Evolutionary conservation across 768 basidiomycete species (phyloP).

Genomic region (Cubamyces lactineus): DNA sequence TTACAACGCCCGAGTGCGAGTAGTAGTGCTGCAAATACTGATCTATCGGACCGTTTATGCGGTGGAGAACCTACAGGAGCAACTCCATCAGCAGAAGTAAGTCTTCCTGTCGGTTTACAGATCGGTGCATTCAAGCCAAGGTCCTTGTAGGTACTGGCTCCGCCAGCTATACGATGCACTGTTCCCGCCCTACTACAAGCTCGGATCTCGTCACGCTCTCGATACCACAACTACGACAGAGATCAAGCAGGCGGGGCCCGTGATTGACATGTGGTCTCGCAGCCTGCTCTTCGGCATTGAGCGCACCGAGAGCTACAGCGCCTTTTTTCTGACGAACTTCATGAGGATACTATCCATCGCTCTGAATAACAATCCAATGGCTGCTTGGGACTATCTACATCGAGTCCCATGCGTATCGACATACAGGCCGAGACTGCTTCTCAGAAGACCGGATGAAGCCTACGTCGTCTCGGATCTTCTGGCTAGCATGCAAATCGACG

Average conservation of each 20-base stretch:
- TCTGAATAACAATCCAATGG: slow-evolving; percentile 41
- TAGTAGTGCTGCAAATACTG: slow-evolving; percentile 53
- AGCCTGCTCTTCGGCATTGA: slow-evolving; percentile 42
- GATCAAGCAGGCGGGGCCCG: slow-evolving; percentile 38
- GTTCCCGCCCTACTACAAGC: slow-evolving; percentile 48
- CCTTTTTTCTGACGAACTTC: slow-evolving; percentile 45
- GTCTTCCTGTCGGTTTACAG: not conserved
- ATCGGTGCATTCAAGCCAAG: not conserved
- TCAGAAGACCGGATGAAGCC: slow-evolving; percentile 13
- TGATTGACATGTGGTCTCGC: slow-evolving; percentile 51
- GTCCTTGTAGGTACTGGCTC: slow-evolving; percentile 46
- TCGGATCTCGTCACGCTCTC: slow-evolving; percentile 48
- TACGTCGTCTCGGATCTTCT: slow-evolving; percentile 25
- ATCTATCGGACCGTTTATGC: slow-evolving; percentile 44
- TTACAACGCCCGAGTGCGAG: slow-evolving; percentile 47
- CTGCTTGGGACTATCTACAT: slow-evolving; percentile 40
- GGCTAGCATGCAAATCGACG: slow-evolving; percentile 5
- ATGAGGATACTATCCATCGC: slow-evolving; percentile 42
- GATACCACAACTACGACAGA: slow-evolving; percentile 44
- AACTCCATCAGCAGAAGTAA: slow-evolving; percentile 3
- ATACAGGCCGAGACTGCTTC: slow-evolving; percentile 4
- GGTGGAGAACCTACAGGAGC: slow-evolving; percentile 2
- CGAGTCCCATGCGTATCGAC: slow-evolving; percentile 37
- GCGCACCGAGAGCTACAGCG: slow-evolving; percentile 8
- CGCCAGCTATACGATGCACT: slow-evolving; percentile 51